Evolutionary conservation across 352 stramenopile genomes (phyloP).

Genomic region (Phytophthora palmivora): DNA sequence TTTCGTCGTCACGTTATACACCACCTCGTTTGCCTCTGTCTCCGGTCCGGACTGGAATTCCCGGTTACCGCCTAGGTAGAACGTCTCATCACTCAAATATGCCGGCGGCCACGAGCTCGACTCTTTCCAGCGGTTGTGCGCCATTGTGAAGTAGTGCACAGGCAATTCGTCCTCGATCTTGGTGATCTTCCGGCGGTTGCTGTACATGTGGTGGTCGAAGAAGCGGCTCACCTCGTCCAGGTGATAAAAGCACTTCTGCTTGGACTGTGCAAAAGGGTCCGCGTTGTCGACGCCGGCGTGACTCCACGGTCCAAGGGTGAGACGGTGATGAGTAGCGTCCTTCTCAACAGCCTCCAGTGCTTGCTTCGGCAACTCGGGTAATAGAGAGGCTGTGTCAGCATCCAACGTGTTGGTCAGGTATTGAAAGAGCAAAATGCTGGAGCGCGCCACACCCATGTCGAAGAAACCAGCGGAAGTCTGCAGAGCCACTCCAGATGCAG

Average conservation of each 20-base stretch:
- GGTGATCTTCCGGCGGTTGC: conserved; percentile 60
- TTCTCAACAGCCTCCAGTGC: conserved; percentile 38
- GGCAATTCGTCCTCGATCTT: conserved; percentile 72
- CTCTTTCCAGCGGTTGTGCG: conserved; percentile 81
- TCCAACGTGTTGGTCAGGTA: conserved; percentile 86
- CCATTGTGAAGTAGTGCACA: conserved; percentile 85
- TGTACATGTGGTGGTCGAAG: conserved; percentile 85
- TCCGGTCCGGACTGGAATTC: conserved; percentile 59
- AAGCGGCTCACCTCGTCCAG: conserved; percentile 86
- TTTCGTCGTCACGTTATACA: conserved; percentile 50
- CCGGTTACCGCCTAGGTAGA: conserved; percentile 60
- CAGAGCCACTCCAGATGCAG: conserved; percentile 72
- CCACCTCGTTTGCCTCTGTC: conserved; percentile 40
- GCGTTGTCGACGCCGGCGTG: conserved; percentile 84
- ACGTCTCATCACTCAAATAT: conserved; percentile 56
- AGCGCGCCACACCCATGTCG: conserved; percentile 77
- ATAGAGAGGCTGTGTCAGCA: conserved; percentile 52
- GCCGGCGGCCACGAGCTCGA: conserved; percentile 65
- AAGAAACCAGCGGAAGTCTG: conserved; percentile 80
- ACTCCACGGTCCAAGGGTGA: conserved; percentile 84
- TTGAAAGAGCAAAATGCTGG: conserved; percentile 78
- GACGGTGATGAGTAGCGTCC: conserved; percentile 59
- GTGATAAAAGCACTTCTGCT: conserved; percentile 89
- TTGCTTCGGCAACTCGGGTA: conserved; percentile 59
- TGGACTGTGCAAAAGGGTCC: conserved; percentile 79